Base-by-base conservation (phyloP, 2,329 filamentous ascomycete species). In the Thielaviopsis punctulata region DNA sequence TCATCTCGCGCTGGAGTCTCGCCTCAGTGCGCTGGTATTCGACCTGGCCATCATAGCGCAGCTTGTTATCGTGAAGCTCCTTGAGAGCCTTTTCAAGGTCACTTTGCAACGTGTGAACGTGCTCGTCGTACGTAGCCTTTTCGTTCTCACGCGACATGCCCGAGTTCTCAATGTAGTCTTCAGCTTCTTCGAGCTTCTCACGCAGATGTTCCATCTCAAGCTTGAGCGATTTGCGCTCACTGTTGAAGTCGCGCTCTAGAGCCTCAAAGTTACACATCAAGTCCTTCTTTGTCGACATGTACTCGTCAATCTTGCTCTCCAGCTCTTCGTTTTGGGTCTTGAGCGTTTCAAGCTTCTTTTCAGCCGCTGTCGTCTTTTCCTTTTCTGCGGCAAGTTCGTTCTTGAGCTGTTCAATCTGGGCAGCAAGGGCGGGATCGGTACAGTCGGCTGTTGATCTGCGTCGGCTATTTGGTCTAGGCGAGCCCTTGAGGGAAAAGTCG, bases 231-330 rank as follows among this genome's bases (percentile, higher is more conserved):
- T 84, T 86, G 39, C 92, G 79, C 65, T 96, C 90, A 48, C 82
- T 80, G 33, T 84, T 73, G 59, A 95, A 95, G 61, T 96, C 92
- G 23, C 79, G 80, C 65, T 95, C 87, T 58, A 93, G 77, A 12
- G 89, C 83, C 62, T 96, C 88, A 69, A 98, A 86, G 61, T 98
- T 98, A 58, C 86, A 83, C 67, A 98, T 80, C 9, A 98, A 77
- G 64, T 96, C 92, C 59, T 85, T 84, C 65, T 98, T 98, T 1
- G 85, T 95, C 2, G 86, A 89, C 59, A 92, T 86, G 5, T 79
- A 86, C 64, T 96, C 90, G 57, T 92, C 80, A 56, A 95, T 76
- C 60, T 81, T 82, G 60, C 71, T 76, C 68, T 75, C 81, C 61
- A 76, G 77, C 59, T 78, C 74, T 59, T 19, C n/a, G 7, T 52